Conservation (phyloP, 2,329 filamentous ascomycete species). For the Fusarium euwallaceae region DNA sequence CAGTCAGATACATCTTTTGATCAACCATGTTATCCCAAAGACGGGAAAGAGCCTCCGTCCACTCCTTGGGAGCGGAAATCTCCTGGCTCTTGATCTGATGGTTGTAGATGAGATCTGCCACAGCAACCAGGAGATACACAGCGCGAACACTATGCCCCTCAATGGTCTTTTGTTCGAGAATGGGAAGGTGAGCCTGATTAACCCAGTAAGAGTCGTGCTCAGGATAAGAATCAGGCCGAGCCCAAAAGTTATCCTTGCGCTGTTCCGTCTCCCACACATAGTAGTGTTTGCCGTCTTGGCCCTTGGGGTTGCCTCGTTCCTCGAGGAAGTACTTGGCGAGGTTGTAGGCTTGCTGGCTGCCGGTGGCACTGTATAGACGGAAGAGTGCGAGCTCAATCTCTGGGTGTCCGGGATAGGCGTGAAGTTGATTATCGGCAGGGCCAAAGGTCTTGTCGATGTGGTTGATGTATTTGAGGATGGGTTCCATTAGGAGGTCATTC, state of each 20-base stretch:
- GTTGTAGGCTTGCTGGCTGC: constrained; percentile 53
- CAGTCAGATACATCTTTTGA: constrained; percentile 73
- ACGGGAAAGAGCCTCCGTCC: constrained; percentile 56
- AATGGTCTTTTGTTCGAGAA: constrained; percentile 54
- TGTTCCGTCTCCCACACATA: constrained; percentile 66
- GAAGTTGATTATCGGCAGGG: constrained; percentile 60
- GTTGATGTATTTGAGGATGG: constrained; percentile 67
- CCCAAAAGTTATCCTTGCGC: constrained; percentile 61
- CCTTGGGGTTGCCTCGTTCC: constrained; percentile 44
- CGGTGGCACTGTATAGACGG: constrained; percentile 53
- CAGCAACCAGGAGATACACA: constrained; percentile 71
- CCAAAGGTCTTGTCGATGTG: constrained; percentile 67
- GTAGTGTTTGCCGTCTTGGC: constrained; percentile 71
- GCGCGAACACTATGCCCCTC: constrained; percentile 72
- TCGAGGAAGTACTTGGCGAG: constrained; percentile 61
- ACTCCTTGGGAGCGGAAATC: constrained; percentile 40
- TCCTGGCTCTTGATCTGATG: constrained; percentile 29
- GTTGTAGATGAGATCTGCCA: constrained; percentile 63
- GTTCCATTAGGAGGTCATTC: constrained; percentile 64
- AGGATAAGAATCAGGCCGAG: constrained; percentile 62
- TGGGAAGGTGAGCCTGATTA: constrained; percentile 68
- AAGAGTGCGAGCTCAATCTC: constrained; percentile 64
- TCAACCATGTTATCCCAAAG: constrained; percentile 73
- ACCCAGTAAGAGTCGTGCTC: constrained; percentile 60
- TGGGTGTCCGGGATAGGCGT: constrained; percentile 68